These are phyloP conservation scores for Mortierella sp. DNA, from an alignment of 371 early-diverging fungal genomes.

Conservation along the genomic window DNA sequence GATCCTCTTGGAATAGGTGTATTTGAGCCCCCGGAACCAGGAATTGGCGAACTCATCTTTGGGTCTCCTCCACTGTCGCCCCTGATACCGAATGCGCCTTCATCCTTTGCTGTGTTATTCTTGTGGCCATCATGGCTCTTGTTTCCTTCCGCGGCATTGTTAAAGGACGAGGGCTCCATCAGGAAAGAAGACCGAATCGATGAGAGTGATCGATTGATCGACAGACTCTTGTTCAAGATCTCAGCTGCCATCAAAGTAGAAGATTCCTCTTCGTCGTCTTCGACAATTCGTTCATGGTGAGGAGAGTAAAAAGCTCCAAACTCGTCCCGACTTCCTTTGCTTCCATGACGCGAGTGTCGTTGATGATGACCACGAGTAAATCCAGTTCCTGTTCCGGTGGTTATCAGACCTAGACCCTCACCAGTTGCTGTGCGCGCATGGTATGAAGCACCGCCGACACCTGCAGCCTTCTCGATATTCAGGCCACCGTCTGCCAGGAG, in stretches of 20 bases:
- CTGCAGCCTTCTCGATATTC: not conserved
- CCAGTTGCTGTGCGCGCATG: not conserved
- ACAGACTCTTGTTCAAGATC: conserved; percentile 49
- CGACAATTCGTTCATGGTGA: conserved; percentile 47
- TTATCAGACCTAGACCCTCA: conserved; percentile 14
- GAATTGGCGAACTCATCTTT: conserved; percentile 20
- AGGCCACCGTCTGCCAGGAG: conserved; percentile 12
- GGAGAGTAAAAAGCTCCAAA: conserved; percentile 45
- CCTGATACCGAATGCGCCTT: not conserved
- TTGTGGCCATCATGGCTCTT: not conserved
- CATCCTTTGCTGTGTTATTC: conserved; percentile 1
- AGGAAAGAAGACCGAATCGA: conserved; percentile 52
- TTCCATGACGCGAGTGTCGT: conserved; percentile 46
- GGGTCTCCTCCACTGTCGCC: not conserved
- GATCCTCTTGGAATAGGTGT: conserved; percentile 6
- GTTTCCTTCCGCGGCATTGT: conserved; percentile 2
- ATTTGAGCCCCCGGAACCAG: conserved; percentile 11
- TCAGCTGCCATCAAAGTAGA: conserved; percentile 48
- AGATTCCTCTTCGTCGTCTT: conserved; percentile 53
- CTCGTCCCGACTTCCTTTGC: conserved; percentile 52
- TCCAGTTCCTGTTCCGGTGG: conserved; percentile 4
- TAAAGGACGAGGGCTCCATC: conserved; percentile 43
- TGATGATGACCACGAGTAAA: conserved; percentile 36
- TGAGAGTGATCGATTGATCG: conserved; percentile 50
- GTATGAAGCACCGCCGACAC: not conserved